Evolutionary conservation across 495 filamentous ascomycete genomes (phyloP).

Genomic region (Cairneyella variabilis): DNA sequence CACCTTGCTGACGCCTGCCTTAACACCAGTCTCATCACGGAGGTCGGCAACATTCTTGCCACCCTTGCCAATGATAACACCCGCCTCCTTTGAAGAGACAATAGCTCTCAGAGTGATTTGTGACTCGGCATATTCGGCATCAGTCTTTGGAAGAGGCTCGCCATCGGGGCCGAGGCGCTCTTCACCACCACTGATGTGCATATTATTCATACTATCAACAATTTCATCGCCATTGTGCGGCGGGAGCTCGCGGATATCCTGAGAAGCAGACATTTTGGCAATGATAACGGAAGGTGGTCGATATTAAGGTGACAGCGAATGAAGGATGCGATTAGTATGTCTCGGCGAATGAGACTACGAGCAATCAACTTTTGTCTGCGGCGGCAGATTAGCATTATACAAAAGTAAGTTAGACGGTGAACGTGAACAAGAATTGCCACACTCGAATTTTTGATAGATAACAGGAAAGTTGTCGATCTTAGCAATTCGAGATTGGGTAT

Average conservation of each 20-base stretch:
- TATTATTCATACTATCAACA: conserved; percentile 35
- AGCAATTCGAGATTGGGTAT: no score
- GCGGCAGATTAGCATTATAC: background rate
- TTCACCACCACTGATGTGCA: conserved; percentile 42
- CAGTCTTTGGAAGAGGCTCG: conserved; percentile 73
- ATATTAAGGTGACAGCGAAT: background rate
- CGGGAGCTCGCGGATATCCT: conserved; percentile 48
- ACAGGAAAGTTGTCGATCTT: no score
- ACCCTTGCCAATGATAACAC: conserved; percentile 96
- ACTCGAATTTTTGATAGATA: no score
- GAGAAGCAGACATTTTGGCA: conserved; percentile 40
- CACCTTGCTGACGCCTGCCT: conserved; percentile 97
- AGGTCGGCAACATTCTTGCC: conserved; percentile 98
- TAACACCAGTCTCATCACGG: conserved; percentile 94
- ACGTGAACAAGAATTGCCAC: no score
- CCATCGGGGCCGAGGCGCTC: conserved; percentile 61
- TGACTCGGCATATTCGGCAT: conserved; percentile 91
- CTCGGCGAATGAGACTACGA: background rate
- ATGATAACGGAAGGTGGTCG: background rate
- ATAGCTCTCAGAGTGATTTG: conserved; percentile 93
- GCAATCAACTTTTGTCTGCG: background rate
- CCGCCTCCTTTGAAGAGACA: conserved; percentile 96
- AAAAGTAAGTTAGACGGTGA: no score
- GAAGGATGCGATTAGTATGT: background rate
- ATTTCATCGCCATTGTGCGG: conserved; percentile 44